Percentiles rank a stretch among this genome's conserved stretches.
Evolutionary conservation across 176 grass and related monocot species (phyloP).

Genomic region (Zoysia pacifica): DNA sequence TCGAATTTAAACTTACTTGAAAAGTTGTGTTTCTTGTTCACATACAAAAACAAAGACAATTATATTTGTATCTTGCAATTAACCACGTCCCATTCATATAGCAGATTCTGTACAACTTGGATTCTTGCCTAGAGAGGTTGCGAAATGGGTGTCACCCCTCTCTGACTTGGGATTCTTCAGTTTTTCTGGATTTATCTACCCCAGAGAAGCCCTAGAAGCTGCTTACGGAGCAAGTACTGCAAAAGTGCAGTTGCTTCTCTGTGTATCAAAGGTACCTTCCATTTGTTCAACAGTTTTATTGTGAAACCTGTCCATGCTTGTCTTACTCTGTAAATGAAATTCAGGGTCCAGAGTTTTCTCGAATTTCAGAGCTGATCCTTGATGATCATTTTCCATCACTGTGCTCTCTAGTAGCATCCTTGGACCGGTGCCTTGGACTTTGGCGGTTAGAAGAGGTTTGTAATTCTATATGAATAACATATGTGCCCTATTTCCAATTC

Average conservation of each 20-base stretch:
- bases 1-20: not conserved
- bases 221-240: constrained; percentile 59
- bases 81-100: constrained; percentile 31
- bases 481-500: not conserved
- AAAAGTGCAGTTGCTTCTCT: constrained; percentile 64
- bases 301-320: constrained; percentile 6
- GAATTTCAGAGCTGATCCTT: constrained; percentile 57
- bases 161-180: constrained; percentile 70
- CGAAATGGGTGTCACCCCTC: constrained; percentile 88
- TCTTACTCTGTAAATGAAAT: constrained; percentile 45
- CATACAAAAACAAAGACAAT: constrained; percentile 5
- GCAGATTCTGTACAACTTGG: constrained; percentile 79
- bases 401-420: constrained; percentile 68
- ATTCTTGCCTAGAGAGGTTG: constrained; percentile 89
- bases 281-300: not conserved
- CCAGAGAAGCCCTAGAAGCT: constrained; percentile 74
- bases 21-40: constrained; percentile 16
- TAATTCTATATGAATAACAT: not conserved
- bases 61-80: constrained; percentile 1
- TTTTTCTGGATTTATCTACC: constrained; percentile 89
- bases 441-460: constrained; percentile 86
- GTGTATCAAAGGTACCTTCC: constrained; percentile 62
- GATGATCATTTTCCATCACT: constrained; percentile 62
- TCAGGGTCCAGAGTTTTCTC: constrained; percentile 75
- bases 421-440: constrained; percentile 68